Evolutionary conservation across 192 early-diverging fungal genomes (phyloP), one percentile per base, ranked within the genome.

Genomic region (Coemansia asiatica): DNA sequence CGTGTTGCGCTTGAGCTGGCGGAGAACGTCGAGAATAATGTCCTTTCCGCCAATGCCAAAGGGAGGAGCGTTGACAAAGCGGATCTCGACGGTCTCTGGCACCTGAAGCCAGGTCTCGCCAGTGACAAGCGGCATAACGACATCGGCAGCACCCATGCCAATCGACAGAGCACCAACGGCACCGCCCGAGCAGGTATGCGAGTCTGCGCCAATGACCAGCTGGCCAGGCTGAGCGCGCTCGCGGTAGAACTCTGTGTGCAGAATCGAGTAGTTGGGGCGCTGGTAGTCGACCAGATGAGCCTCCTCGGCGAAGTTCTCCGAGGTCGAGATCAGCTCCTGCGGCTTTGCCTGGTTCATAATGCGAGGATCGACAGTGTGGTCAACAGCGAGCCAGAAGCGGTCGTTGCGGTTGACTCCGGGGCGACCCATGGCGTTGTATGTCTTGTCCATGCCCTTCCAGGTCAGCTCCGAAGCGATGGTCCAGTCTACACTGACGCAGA

Each of bases 401-500:
- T 92, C 90, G 68, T 90, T 90, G 62, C 90, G 86, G 83, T 90
- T 85, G 50, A 91, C 84, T 57, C 75, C 81, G 21, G 90, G 90
- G 15, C 87, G 84, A n/a, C 89, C 89, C 87, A 92, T 87, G 40
- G 82, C 76, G 51, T 90, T 85, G 81, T 89, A 92, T 16, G 89
- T 91, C 86, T 92, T 90, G 81, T 92, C 85, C 90, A 92, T 92
- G 53, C 90, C 90, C 72, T 89, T 87, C 90, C 90, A 92, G n/a
- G 90, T 90, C 66, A 89, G 82, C 67, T 92, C 90, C 10, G 89
- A 90, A 6, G 90, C 90, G 63, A 92, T 82, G 22, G 90, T 92
- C 90, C 90, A 92, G 76, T 92, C 90, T 8, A 92, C 90, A 7
- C 83, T 79, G 25, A 92, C 90, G 64, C 90, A 92, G 23, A 92